Evolutionary conservation across 2,329 filamentous ascomycete genomes (phyloP).

Genomic region (Hawksworthiomyces lignivorus): DNA sequence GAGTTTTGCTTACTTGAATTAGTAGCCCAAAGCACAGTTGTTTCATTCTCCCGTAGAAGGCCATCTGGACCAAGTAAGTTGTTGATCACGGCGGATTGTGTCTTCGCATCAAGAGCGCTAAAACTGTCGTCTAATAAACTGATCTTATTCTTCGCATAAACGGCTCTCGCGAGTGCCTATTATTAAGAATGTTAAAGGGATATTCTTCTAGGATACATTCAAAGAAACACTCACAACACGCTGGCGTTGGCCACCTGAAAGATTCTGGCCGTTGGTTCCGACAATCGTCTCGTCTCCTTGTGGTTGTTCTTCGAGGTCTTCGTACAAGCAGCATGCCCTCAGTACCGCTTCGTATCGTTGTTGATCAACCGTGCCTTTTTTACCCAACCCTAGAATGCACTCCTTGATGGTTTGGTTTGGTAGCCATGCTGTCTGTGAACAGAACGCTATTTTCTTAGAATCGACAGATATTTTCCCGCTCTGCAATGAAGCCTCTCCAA

Average conservation of each 20-base stretch:
- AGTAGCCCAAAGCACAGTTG: constrained; percentile 26
- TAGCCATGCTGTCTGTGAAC: constrained; percentile 13
- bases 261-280: constrained; percentile 17
- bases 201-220: too few species aligned
- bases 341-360: constrained; percentile 2
- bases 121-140: constrained; percentile 29
- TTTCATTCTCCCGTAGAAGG: constrained; percentile 18
- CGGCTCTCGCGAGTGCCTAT: constrained; percentile 29
- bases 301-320: constrained; percentile 17
- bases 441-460: constrained; percentile 3
- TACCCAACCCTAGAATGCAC: constrained; percentile 5
- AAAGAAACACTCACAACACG: constrained; percentile 18
- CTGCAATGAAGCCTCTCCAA: constrained; percentile 20
- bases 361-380: background rate
- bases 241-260: constrained; percentile 24
- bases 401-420: constrained; percentile 9
- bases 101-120: constrained; percentile 28
- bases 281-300: constrained; percentile 17
- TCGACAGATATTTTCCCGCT: constrained; percentile 3
- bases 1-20: constrained; percentile 21
- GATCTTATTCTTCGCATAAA: constrained; percentile 23
- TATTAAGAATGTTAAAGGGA: too few species aligned
- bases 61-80: constrained; percentile 25
- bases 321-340: constrained; percentile 17
- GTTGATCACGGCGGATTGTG: constrained; percentile 21